Evolutionary conservation across 2,329 filamentous ascomycete genomes (phyloP).

Genomic region (Pseudophaeomoniella oleicola): DNA sequence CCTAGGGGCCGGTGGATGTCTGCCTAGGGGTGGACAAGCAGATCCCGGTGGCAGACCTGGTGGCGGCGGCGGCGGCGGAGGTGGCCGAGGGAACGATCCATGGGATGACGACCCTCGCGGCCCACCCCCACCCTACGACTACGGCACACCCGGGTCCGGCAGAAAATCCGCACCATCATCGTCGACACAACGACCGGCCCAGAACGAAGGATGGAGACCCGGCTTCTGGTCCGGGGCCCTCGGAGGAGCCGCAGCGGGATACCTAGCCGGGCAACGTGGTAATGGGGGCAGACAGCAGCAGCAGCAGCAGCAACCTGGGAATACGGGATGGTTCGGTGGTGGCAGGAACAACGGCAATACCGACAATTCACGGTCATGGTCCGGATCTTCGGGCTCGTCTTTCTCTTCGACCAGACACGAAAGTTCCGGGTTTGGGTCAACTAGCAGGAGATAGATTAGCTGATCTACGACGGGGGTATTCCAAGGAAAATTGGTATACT

Average conservation of each 20-base stretch:
- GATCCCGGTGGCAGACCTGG: constrained; percentile 17
- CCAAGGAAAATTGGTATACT: too few species aligned
- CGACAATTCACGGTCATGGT: constrained; percentile 15
- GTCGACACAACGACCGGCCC: neutral
- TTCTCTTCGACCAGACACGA: constrained; percentile 16
- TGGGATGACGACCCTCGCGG: constrained; percentile 20
- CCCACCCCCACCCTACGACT: constrained; percentile 27
- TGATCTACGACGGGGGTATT: too few species aligned
- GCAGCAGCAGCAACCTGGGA: constrained; percentile 6
- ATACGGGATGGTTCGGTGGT: constrained; percentile 7
- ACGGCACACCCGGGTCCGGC: constrained; percentile 11
- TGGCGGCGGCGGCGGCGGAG: constrained; percentile 17
- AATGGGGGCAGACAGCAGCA: constrained; percentile 13
- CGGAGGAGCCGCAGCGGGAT: constrained; percentile 26
- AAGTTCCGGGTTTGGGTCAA: constrained; percentile 32
- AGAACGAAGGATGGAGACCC: constrained; percentile 21
- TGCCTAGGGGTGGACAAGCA: constrained; percentile 9
- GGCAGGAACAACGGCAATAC: constrained; percentile 15
- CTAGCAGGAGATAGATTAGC: constrained; percentile 19
- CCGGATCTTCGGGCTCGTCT: constrained; percentile 9
- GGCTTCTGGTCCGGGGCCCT: constrained; percentile 32
- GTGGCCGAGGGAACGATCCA: constrained; percentile 24
- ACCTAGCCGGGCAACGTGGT: constrained; percentile 18
- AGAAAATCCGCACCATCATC: constrained; percentile 6
- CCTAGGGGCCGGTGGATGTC: constrained; percentile 14